Conservation (phyloP, 2,329 filamentous ascomycete genomes). For the Helicocarpus griseus region DNA sequence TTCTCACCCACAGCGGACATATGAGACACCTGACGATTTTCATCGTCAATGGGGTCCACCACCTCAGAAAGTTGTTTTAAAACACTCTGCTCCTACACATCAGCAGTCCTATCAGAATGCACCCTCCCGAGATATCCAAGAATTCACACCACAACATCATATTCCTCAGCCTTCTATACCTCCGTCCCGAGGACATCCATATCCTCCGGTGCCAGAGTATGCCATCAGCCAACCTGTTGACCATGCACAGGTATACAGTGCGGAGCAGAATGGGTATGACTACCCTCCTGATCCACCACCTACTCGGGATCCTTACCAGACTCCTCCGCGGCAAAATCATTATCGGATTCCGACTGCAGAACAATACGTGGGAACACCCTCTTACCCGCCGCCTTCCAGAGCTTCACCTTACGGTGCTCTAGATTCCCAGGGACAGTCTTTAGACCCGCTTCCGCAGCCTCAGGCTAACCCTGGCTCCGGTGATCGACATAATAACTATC, state of each 20-base stretch:
- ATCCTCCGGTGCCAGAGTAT: slow-evolving; percentile 2
- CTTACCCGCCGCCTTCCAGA: slow-evolving; percentile 8
- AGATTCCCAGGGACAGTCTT: neutral
- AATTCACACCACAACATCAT: neutral
- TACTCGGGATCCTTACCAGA: slow-evolving; percentile 7
- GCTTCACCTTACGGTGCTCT: slow-evolving; percentile 4
- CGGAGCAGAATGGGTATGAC: slow-evolving; percentile 1
- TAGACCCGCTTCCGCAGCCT: slow-evolving; percentile 1
- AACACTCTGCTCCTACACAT: neutral
- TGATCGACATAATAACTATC: slow-evolving; percentile 7
- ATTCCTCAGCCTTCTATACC: neutral
- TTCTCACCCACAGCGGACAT: slow-evolving; percentile 14
- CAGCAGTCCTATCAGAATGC: slow-evolving; percentile 4
- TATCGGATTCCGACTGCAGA: slow-evolving; percentile 7
- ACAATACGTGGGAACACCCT: slow-evolving; percentile 2
- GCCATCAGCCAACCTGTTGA: slow-evolving; percentile 1
- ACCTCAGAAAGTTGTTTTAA: neutral
- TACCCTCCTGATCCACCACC: neutral
- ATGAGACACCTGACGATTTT: slow-evolving; percentile 23
- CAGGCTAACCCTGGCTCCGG: neutral
- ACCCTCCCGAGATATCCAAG: slow-evolving; percentile 7
- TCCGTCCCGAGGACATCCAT: slow-evolving; percentile 5
- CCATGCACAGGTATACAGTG: neutral
- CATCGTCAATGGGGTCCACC: slow-evolving; percentile 8
- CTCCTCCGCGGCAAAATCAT: slow-evolving; percentile 5